Conservation (phyloP, 73 alveolate genomes). For the Paramecium biaurelia region DNA sequence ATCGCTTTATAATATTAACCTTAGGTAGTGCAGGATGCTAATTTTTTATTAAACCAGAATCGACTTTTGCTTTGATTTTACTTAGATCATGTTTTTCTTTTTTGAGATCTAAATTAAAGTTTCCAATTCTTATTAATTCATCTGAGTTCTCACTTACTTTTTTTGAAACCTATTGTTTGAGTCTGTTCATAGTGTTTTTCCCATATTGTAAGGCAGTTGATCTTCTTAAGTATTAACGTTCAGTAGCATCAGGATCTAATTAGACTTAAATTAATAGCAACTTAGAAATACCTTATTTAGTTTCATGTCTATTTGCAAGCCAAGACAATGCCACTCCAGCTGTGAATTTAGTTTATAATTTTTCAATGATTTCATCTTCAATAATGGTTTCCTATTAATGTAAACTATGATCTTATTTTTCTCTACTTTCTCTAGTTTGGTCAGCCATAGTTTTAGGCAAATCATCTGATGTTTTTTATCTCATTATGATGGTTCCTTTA, state of each 20-base stretch:
- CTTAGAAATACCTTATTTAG: not conserved
- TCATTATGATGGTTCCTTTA: not conserved
- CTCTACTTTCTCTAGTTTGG: not conserved
- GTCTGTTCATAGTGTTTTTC: not conserved
- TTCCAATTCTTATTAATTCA: slow-evolving; percentile 3
- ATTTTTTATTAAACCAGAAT: slow-evolving; percentile 1
- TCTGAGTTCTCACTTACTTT: slow-evolving; percentile 49
- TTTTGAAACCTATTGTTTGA: slow-evolving; percentile 1
- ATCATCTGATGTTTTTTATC: not conserved
- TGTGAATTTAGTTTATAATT: not conserved
- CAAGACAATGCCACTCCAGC: slow-evolving; percentile 28
- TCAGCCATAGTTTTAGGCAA: not conserved
- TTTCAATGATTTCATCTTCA: not conserved
- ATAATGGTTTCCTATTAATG: not conserved
- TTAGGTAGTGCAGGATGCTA: not conserved
- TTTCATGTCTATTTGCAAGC: slow-evolving; percentile 40
- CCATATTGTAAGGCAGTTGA: slow-evolving; percentile 14
- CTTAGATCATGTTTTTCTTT: not conserved
- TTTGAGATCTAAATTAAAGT: not conserved
- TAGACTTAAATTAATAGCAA: not conserved
- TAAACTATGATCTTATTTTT: not conserved
- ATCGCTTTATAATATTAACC: not conserved
- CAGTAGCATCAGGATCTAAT: not conserved
- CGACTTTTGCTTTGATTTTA: slow-evolving; percentile 16
- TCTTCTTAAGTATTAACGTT: not conserved